Evolutionary conservation across 805 yeast genomes (phyloP), one percentile per base, ranked within the genome.

Genomic region (Lipomyces sp.): DNA sequence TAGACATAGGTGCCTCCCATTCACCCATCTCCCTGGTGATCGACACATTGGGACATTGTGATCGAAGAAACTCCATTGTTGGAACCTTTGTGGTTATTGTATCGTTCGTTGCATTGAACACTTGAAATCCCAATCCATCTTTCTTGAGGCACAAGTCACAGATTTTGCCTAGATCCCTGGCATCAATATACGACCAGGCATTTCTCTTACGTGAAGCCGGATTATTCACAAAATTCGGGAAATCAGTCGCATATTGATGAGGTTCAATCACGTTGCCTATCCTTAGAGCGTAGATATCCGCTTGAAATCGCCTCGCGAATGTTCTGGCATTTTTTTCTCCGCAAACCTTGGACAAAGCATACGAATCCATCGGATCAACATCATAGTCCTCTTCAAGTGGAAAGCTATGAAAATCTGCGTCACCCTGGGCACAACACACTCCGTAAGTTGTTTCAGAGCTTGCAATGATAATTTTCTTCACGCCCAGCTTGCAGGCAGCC

Each of bases 101-200:
- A 39, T 57, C 60, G 34, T 57, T 57, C 30, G 60, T 57, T 33
- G 60, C 60, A 24, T 57, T 57, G 55, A 57, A 57, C n/a, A 57
- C 60, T 15, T 57, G 60, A 33, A 57, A 57, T 37, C 60, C 60
- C 13, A 57, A 57, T 29, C 60, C 60, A 37, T 57, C 60, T 42
- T 57, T 34, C 60, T 57, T 57, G 18, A 57, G 0, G 29, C 60
- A 57, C 50, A 57, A 42, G 53, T 57, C 35, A 55, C 60, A 57
- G 60, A 57, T 57, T 39, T 57, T 59, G 30, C 60, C 60, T 18
- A 57, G 34, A 18, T 57, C 60, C 33, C 60, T 24, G 29, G 60
- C 60, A 57, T 57, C 60, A 24, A 57, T 57, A 18, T 57, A 57
- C 37, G 60, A 57, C 60, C 60, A 57, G 7, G 60, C 60, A 57